Percentiles rank a stretch among this genome's conserved stretches.
These are phyloP conservation scores for Exophiala viscosa DNA, from an alignment of 2,329 filamentous ascomycete species.

Conservation along the genomic window DNA sequence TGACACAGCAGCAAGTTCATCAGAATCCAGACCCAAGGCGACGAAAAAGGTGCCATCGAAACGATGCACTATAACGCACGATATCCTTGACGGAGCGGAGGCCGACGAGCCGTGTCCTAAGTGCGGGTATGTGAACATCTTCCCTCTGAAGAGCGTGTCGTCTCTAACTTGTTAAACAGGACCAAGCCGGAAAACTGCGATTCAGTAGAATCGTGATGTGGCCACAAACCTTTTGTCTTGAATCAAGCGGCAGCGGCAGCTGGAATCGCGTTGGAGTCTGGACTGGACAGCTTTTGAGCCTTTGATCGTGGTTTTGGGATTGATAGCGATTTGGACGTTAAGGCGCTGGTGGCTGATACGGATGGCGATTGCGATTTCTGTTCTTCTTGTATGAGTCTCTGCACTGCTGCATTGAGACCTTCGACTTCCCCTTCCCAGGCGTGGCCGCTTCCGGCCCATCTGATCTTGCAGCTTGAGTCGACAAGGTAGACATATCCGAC, in stretches of 20 bases:
- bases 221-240: not conserved
- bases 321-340: constrained; percentile 1
- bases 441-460: constrained; percentile 78
- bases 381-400: constrained; percentile 42
- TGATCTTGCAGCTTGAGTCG: constrained; percentile 80
- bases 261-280: constrained; percentile 2
- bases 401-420: constrained; percentile 41
- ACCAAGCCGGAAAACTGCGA: constrained; percentile 22
- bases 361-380: constrained; percentile 26
- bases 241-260: constrained; percentile 5
- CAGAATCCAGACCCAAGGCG: constrained; percentile 4
- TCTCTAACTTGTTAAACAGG: constrained; percentile 6
- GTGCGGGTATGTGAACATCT: constrained; percentile 22
- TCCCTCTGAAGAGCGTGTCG: not conserved
- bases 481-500: constrained; percentile 93
- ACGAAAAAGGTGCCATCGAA: constrained; percentile 2
- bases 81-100: constrained; percentile 28
- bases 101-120: constrained; percentile 26
- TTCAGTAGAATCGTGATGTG: constrained; percentile 4
- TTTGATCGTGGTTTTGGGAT: constrained; percentile 1
- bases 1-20: constrained; percentile 18
- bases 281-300: not conserved
- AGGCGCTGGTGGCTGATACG: not conserved
- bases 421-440: constrained; percentile 41
- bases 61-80: constrained; percentile 26